phyloP scores from a whole-genome alignment of 2,329 filamentous ascomycete genomes.

The Westerdykella ornata region DNA sequence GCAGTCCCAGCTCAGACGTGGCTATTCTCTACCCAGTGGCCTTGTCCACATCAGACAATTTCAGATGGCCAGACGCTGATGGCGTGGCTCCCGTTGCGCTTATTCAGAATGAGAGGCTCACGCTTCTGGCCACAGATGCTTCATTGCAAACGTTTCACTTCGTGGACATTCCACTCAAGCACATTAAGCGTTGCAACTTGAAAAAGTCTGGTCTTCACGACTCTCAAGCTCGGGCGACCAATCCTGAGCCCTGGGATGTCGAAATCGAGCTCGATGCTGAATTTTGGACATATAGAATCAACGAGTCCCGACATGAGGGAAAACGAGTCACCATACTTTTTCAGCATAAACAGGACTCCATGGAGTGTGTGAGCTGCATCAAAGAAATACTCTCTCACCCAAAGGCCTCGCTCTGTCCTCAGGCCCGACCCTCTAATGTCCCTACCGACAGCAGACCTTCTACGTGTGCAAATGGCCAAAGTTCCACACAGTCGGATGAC shows the following conservation, averaged over 20 bases:
- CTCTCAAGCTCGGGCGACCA: slow-evolving; percentile 14
- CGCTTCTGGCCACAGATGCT: slow-evolving; percentile 16
- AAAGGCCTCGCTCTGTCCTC: too few species aligned
- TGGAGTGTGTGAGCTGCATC: slow-evolving; percentile 15
- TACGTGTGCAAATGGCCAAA: too few species aligned
- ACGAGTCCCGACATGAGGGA: slow-evolving; percentile 14
- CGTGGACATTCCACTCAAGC: slow-evolving; percentile 24
- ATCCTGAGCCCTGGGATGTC: slow-evolving; percentile 18
- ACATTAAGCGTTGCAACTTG: slow-evolving; percentile 10
- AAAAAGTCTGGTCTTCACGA: slow-evolving; percentile 15
- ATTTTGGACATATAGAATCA: slow-evolving; percentile 18
- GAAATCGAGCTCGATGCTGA: slow-evolving; percentile 11
- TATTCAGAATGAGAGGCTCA: slow-evolving; percentile 16
- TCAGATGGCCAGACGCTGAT: slow-evolving; percentile 14
- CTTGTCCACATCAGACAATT: slow-evolving; percentile 17
- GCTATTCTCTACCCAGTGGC: slow-evolving; percentile 19
- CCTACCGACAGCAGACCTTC: too few species aligned
- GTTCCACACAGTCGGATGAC: too few species aligned
- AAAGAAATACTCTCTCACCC: slow-evolving; percentile 6
- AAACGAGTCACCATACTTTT: slow-evolving; percentile 21
- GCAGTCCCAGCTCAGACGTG: slow-evolving; percentile 4
- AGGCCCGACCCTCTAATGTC: too few species aligned
- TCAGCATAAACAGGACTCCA: slow-evolving; percentile 11
- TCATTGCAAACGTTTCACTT: slow-evolving; percentile 14
- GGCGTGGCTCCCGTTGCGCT: slow-evolving; percentile 10